Evolutionary conservation across 768 basidiomycete genomes (phyloP).

Genomic region (Pisolithus microcarpus): DNA sequence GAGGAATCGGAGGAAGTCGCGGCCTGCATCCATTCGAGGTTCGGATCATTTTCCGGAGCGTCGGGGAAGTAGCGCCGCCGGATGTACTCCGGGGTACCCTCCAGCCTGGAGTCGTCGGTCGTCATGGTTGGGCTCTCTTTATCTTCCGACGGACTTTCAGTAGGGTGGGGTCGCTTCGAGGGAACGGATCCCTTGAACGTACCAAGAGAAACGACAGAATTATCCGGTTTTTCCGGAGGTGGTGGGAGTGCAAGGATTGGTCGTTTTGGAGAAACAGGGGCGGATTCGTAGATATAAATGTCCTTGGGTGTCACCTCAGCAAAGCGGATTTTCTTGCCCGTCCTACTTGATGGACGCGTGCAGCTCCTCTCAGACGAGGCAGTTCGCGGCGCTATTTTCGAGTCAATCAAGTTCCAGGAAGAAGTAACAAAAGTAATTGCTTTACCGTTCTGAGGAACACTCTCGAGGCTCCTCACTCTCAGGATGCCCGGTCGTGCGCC

Average conservation of each 20-base stretch:
- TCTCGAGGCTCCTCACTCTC: slow-evolving; percentile 26
- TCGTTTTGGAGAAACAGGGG: slow-evolving; percentile 67
- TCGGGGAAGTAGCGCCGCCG: slow-evolving; percentile 77
- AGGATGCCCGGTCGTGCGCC: slow-evolving; percentile 18
- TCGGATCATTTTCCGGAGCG: slow-evolving; percentile 60
- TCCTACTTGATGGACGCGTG: slow-evolving; percentile 56
- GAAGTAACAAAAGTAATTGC: not conserved
- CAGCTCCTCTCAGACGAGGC: slow-evolving; percentile 39
- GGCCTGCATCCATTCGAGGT: slow-evolving; percentile 69
- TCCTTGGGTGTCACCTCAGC: slow-evolving; percentile 69
- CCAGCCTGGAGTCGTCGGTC: slow-evolving; percentile 27
- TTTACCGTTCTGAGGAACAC: slow-evolving; percentile 18
- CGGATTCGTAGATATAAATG: slow-evolving; percentile 78
- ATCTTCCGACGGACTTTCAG: not conserved
- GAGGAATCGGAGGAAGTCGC: slow-evolving; percentile 14
- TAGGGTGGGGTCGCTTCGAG: slow-evolving; percentile 7
- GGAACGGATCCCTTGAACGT: slow-evolving; percentile 18
- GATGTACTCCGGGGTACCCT: slow-evolving; percentile 78
- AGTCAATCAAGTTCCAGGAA: not conserved
- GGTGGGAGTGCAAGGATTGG: slow-evolving; percentile 48
- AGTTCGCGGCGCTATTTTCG: slow-evolving; percentile 32
- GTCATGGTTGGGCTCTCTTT: not conserved
- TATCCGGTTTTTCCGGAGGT: slow-evolving; percentile 21
- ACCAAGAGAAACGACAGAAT: slow-evolving; percentile 9
- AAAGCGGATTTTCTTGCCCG: slow-evolving; percentile 58